phyloP scores from a whole-genome alignment of 2,329 filamentous ascomycete genomes.

The Pestalotiopsis sp. region DNA sequence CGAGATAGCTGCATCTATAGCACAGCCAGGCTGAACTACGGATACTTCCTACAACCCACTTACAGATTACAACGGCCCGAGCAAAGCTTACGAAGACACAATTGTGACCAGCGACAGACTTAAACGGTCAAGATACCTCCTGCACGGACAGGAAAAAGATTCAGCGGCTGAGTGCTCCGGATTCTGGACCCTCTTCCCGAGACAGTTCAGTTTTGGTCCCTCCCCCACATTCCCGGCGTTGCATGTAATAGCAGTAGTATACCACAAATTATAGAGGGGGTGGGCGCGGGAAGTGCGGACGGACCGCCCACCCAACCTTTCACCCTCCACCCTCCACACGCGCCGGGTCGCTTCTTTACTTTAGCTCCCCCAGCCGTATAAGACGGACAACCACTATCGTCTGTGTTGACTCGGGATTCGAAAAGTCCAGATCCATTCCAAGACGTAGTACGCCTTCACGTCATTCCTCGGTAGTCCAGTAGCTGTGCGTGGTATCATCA shows the following conservation, averaged over 20 bases:
- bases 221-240: constrained; percentile 3
- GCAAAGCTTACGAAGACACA: too few species aligned
- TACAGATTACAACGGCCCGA: too few species aligned
- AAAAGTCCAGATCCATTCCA: not conserved
- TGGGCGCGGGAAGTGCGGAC: not conserved
- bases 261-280: not conserved
- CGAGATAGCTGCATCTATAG: too few species aligned
- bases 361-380: not conserved
- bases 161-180: not conserved
- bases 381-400: not conserved
- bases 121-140: not conserved
- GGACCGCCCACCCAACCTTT: not conserved
- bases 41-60: too few species aligned
- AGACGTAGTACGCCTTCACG: not conserved
- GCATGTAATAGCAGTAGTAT: not conserved
- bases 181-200: not conserved
- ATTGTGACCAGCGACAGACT: too few species aligned
- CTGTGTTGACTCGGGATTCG: not conserved
- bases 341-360: not conserved
- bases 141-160: not conserved
- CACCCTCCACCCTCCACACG: not conserved
- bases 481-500: not conserved
- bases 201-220: not conserved
- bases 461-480: not conserved
- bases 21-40: too few species aligned